Percentiles rank a stretch among this genome's conserved stretches.
phyloP scores from a whole-genome alignment of 352 stramenopile genomes.

The Stephanocyclus meneghinianus region DNA sequence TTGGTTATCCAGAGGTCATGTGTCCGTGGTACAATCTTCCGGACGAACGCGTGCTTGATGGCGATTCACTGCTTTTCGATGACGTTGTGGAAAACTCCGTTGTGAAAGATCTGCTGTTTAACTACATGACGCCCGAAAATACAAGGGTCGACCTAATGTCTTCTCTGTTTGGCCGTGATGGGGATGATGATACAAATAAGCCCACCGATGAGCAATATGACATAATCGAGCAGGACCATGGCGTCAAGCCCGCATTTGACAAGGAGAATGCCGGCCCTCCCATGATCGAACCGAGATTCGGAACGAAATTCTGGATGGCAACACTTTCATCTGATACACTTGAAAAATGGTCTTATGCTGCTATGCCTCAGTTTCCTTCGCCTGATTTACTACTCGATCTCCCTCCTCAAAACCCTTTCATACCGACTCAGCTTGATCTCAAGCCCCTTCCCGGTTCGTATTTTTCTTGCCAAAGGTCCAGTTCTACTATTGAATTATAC shows the following conservation, averaged over 20 bases:
- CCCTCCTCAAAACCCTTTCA: conserved; percentile 71
- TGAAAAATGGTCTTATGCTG: conserved; percentile 42
- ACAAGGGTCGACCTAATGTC: conserved; percentile 76
- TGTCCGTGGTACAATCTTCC: conserved; percentile 61
- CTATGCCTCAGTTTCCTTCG: conserved; percentile 45
- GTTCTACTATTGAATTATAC: neutral
- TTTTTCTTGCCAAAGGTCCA: neutral
- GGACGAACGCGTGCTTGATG: conserved; percentile 73
- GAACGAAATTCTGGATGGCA: conserved; percentile 72
- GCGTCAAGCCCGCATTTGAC: conserved; percentile 38
- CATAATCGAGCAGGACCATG: conserved; percentile 8
- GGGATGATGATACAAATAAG: conserved; percentile 18
- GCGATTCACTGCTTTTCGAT: conserved; percentile 67
- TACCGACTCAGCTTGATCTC: conserved; percentile 72
- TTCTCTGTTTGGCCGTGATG: conserved; percentile 62
- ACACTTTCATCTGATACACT: conserved; percentile 53
- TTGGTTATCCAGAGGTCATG: conserved; percentile 23
- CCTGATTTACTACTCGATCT: conserved; percentile 57
- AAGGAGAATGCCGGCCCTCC: conserved; percentile 29
- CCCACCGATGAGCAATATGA: conserved; percentile 29
- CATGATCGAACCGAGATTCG: conserved; percentile 73
- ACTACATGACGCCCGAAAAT: conserved; percentile 73
- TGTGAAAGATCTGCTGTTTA: conserved; percentile 59
- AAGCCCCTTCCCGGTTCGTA: conserved; percentile 57
- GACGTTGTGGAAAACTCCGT: conserved; percentile 55